phyloP scores from a whole-genome alignment of 257 asterid species.

The Solanum piurae region DNA sequence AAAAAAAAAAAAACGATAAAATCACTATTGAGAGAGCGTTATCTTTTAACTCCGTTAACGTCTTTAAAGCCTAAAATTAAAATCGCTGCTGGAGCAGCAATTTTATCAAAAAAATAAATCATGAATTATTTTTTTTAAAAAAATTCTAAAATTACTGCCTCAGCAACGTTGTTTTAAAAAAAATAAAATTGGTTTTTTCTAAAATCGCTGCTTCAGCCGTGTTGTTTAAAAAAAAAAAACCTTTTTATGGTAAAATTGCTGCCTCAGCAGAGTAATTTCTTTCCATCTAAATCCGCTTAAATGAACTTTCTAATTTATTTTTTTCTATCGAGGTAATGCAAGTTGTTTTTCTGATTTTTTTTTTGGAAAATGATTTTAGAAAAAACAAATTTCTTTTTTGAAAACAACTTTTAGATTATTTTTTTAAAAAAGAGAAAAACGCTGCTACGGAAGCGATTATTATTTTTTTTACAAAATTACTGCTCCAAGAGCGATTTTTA shows the following conservation, averaged over 20 bases:
- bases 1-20: no score
- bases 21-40: not conserved
- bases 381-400: no score
- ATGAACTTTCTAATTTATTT: not conserved
- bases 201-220: not conserved
- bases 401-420: no score
- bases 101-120: not conserved
- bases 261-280: not conserved
- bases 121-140: no score
- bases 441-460: not conserved
- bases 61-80: no score
- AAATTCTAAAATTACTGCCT: not conserved
- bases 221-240: not conserved
- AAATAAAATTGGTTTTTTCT: no score
- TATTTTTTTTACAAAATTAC: no score
- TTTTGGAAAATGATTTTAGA: no score
- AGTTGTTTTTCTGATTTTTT: not conserved
- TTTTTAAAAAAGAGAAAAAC: no score
- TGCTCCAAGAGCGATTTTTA: not conserved
- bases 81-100: not conserved
- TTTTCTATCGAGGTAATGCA: not conserved
- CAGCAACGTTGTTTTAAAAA: not conserved
- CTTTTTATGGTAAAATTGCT: no score
- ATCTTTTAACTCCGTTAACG: not conserved
- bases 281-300: not conserved